These are phyloP conservation scores for Xylaria scruposa DNA, from an alignment of 495 filamentous ascomycete genomes.

Conservation along the genomic window DNA sequence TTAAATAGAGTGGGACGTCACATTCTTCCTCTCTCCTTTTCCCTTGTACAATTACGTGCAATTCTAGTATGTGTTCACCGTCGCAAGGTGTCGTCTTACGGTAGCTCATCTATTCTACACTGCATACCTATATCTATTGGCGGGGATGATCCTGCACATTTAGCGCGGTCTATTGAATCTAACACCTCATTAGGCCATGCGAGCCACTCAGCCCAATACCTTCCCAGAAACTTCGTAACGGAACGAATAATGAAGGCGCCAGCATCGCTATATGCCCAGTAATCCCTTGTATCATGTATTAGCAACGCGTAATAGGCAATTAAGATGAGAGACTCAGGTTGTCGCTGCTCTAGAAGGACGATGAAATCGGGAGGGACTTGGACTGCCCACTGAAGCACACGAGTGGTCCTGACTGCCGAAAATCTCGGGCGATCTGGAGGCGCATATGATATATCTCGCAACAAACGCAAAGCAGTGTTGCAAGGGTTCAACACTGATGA, in stretches of 20 bases:
- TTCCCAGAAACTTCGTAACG: conserved; percentile 41
- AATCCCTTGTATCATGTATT: conserved; percentile 39
- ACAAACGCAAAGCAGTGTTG: background rate
- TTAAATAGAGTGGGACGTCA: background rate
- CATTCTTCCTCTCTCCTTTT: too few relatives aligned
- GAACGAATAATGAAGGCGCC: conserved; percentile 42
- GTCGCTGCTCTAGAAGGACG: conserved; percentile 40
- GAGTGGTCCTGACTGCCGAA: background rate
- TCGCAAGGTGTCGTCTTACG: background rate
- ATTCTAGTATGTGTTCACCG: background rate
- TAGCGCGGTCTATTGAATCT: background rate
- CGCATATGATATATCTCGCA: background rate
- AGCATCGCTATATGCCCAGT: conserved; percentile 49
- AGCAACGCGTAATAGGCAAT: conserved; percentile 50
- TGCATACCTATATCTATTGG: conserved; percentile 7
- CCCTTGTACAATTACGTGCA: background rate
- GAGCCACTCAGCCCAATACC: conserved; percentile 47
- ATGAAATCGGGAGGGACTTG: conserved; percentile 43
- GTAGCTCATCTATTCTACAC: background rate
- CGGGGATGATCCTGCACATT: background rate
- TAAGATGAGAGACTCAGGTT: conserved; percentile 52
- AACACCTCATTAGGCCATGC: conserved; percentile 40
- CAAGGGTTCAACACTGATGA: background rate
- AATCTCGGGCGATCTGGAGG: background rate
- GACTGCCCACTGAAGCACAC: conserved; percentile 40